phyloP scores from a whole-genome alignment of 176 grass and related monocot species.

The Sorghum bicolor region DNA sequence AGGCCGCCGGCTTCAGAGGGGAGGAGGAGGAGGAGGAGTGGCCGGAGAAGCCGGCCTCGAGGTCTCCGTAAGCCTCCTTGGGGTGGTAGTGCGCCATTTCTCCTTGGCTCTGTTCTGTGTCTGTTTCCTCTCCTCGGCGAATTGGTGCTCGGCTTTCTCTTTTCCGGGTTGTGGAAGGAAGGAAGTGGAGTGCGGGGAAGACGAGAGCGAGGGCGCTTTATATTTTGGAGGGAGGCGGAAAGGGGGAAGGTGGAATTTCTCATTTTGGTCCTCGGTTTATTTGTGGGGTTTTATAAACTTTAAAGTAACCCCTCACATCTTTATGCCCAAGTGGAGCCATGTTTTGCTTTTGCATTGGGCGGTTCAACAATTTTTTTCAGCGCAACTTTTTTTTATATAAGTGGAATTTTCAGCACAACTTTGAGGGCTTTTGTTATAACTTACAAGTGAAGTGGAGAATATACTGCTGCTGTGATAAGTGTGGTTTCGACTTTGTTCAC shows the following conservation, averaged over 20 bases:
- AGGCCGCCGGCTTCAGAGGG: constrained; percentile 24
- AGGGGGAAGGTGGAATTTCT: not conserved
- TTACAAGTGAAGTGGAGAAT: not conserved
- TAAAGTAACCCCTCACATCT: no score
- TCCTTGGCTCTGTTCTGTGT: not conserved
- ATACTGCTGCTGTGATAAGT: no score
- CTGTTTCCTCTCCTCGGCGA: not conserved
- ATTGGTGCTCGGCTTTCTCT: not conserved
- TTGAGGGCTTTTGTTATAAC: not conserved
- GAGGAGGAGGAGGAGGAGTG: constrained; percentile 2
- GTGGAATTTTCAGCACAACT: not conserved
- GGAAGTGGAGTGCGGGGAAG: not conserved
- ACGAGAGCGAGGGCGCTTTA: not conserved
- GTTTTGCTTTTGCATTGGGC: not conserved
- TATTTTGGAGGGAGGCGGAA: constrained; percentile 17
- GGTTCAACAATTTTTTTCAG: not conserved
- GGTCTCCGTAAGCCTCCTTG: constrained; percentile 38
- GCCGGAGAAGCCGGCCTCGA: constrained; percentile 51
- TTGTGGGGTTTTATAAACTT: not conserved
- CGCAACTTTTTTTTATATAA: not conserved
- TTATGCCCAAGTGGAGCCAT: not conserved
- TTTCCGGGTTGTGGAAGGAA: not conserved
- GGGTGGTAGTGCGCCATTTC: constrained; percentile 33
- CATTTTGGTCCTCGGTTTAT: not conserved
- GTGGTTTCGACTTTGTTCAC: no score